Percentiles rank a stretch among this genome's conserved stretches.
Conservation (phyloP, 2,329 filamentous ascomycete species). For the Didymella sp. region DNA sequence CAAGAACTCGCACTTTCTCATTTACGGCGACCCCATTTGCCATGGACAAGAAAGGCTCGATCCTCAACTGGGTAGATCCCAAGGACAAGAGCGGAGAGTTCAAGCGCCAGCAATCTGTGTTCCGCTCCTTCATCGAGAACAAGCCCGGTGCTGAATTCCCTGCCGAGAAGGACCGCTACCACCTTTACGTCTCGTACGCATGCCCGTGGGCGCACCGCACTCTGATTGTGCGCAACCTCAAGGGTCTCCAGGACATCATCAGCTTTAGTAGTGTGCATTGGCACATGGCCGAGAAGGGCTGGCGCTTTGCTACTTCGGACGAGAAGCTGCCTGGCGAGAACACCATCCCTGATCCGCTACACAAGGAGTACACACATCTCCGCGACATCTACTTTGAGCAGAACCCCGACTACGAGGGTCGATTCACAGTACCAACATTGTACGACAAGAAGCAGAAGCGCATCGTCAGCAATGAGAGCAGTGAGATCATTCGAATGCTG, state of each 20-base stretch:
- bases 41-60: conserved; percentile 50
- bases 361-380: conserved; percentile 73
- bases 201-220: conserved; percentile 94
- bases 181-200: conserved; percentile 93
- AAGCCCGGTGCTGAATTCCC: conserved; percentile 77
- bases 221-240: conserved; percentile 86
- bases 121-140: conserved; percentile 80
- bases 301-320: conserved; percentile 78
- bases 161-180: conserved; percentile 87
- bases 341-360: conserved; percentile 67
- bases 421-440: conserved; percentile 87
- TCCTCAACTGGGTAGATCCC: conserved; percentile 84
- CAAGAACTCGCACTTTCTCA: conserved; percentile 22
- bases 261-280: conserved; percentile 85
- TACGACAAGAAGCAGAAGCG: conserved; percentile 77
- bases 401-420: conserved; percentile 73
- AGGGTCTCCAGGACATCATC: conserved; percentile 88
- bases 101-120: conserved; percentile 84
- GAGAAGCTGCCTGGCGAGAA: conserved; percentile 66
- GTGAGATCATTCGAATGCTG: conserved; percentile 92
- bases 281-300: conserved; percentile 80
- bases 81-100: conserved; percentile 86
- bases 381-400: conserved; percentile 80
- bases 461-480: conserved; percentile 91
- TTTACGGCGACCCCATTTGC: conserved; percentile 10